Conservation (phyloP, 2,329 filamentous ascomycete genomes). For the Pseudogymnoascus sp. region DNA sequence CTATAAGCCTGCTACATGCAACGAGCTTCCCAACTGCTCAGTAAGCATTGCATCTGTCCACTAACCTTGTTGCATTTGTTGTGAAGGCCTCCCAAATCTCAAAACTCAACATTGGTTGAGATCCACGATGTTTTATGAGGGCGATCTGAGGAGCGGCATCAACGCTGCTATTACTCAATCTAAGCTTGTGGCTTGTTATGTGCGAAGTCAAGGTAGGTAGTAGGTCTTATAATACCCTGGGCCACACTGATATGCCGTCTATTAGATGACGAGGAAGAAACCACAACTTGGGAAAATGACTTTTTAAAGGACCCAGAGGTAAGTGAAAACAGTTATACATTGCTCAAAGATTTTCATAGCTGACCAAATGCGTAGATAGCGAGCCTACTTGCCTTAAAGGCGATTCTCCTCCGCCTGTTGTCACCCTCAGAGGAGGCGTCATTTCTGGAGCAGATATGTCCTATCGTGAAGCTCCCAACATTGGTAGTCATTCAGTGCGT, state of each 20-base stretch:
- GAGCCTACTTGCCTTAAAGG: conserved; percentile 48
- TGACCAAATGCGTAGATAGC: conserved; percentile 38
- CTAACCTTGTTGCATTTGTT: background rate
- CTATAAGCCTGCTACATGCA: background rate
- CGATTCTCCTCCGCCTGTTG: conserved; percentile 61
- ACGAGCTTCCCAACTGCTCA: background rate
- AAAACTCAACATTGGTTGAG: background rate
- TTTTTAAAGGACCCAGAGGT: conserved; percentile 53
- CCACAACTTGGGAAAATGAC: conserved; percentile 62
- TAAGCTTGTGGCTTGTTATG: conserved; percentile 78
- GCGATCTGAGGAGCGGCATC: conserved; percentile 74
- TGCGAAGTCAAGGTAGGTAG: conserved; percentile 50
- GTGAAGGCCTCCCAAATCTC: background rate
- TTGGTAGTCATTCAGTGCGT: conserved; percentile 67
- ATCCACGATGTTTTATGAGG: conserved; percentile 67
- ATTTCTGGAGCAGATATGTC: conserved; percentile 75
- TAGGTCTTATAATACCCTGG: background rate
- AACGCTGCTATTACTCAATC: conserved; percentile 62
- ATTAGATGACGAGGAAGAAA: conserved; percentile 61
- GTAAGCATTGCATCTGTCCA: background rate
- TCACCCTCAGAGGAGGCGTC: conserved; percentile 72
- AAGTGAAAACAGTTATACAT: conserved; percentile 18
- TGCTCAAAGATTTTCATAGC: background rate
- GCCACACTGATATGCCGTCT: conserved; percentile 15
- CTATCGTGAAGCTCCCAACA: conserved; percentile 68